Conservation (phyloP, 2,329 filamentous ascomycete genomes). For the Rutstroemia sp. region DNA sequence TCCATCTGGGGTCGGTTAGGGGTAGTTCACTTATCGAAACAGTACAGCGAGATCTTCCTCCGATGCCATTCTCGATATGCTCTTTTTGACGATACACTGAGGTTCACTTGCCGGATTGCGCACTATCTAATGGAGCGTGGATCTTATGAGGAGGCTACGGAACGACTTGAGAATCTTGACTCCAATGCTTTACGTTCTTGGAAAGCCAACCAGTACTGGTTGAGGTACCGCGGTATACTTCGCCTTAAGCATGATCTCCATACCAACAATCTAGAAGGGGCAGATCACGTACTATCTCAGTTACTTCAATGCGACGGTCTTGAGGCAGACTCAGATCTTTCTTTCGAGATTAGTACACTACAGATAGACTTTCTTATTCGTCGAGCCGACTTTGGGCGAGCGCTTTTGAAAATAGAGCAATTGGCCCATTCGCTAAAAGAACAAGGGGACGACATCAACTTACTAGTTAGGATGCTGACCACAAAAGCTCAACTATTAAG, state of each 20-base stretch:
- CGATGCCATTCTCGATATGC: constrained; percentile 59
- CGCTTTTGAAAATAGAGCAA: constrained; percentile 46
- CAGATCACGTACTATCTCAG: constrained; percentile 48
- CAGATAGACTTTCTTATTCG: constrained; percentile 53
- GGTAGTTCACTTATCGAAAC: constrained; percentile 44
- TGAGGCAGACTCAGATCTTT: constrained; percentile 50
- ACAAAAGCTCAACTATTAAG: constrained; percentile 55
- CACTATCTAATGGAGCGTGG: constrained; percentile 60
- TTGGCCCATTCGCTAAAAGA: constrained; percentile 43
- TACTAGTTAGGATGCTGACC: constrained; percentile 53
- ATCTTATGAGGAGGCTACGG: constrained; percentile 60
- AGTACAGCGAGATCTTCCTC: constrained; percentile 66
- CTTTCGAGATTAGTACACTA: constrained; percentile 49
- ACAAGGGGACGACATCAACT: constrained; percentile 51
- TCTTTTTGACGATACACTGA: constrained; percentile 71
- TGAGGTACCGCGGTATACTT: constrained; percentile 58
- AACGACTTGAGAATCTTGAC: constrained; percentile 51
- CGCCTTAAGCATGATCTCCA: constrained; percentile 57
- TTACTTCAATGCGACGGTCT: constrained; percentile 36
- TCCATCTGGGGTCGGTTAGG: constrained; percentile 73
- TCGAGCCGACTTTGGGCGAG: constrained; percentile 42
- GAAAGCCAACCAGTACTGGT: constrained; percentile 70
- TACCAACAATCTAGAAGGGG: constrained; percentile 46
- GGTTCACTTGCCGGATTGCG: constrained; percentile 64
- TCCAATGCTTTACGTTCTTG: constrained; percentile 59